phyloP scores from a whole-genome alignment of 169 alveolate species.

The Cryptosporidium felis region DNA sequence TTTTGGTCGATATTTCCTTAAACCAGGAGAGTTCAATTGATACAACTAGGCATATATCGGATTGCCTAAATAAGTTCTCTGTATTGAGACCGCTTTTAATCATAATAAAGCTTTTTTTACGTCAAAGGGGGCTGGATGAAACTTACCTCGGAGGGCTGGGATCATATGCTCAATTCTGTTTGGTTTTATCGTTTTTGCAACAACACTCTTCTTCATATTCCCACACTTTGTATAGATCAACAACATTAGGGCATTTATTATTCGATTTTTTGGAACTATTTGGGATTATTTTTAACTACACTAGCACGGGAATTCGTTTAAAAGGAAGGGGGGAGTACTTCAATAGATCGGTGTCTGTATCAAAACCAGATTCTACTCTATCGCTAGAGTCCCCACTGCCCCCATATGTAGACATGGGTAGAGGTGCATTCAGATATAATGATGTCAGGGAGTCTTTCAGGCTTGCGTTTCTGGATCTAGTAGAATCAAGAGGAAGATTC shows the following conservation, averaged over 20 bases:
- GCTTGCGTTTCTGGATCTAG: slow-evolving; percentile 59
- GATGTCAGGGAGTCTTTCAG: slow-evolving; percentile 63
- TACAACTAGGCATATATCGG: slow-evolving; percentile 71
- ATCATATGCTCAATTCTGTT: slow-evolving; percentile 73
- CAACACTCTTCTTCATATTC: slow-evolving; percentile 73
- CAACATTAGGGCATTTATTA: slow-evolving; percentile 70
- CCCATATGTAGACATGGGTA: slow-evolving; percentile 56
- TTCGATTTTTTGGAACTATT: slow-evolving; percentile 70
- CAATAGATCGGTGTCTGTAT: neutral
- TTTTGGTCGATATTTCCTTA: slow-evolving; percentile 74
- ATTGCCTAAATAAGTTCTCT: slow-evolving; percentile 67
- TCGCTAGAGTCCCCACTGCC: slow-evolving; percentile 58
- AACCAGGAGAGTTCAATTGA: slow-evolving; percentile 74
- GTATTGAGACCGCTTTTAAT: slow-evolving; percentile 75
- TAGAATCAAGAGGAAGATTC: slow-evolving; percentile 47
- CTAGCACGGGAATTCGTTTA: slow-evolving; percentile 50
- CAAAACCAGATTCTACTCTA: neutral
- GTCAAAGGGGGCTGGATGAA: slow-evolving; percentile 73
- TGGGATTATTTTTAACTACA: slow-evolving; percentile 64
- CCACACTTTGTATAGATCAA: slow-evolving; percentile 14
- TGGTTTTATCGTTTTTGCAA: slow-evolving; percentile 72
- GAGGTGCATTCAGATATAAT: slow-evolving; percentile 43
- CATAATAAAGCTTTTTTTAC: slow-evolving; percentile 72
- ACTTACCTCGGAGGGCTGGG: slow-evolving; percentile 78
- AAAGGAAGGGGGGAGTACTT: slow-evolving; percentile 60